Conservation (phyloP, 306 rosid genomes). For the Hippophae rhamnoides region DNA sequence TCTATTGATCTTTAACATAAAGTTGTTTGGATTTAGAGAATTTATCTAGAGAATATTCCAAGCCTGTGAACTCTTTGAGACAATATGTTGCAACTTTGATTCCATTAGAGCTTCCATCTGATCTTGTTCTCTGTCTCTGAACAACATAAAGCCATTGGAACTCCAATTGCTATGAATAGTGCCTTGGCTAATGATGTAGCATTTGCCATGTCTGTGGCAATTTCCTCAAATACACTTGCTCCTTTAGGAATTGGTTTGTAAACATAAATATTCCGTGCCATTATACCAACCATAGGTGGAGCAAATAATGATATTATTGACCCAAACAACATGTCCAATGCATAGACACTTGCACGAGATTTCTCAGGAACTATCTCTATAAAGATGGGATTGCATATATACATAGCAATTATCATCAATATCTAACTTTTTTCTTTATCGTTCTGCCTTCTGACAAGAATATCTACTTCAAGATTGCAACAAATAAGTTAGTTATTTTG, state of each 20-base stretch:
- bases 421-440: neutral
- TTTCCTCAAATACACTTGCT: conserved; percentile 35
- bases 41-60: conserved; percentile 10
- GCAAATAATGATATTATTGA: conserved; percentile 80
- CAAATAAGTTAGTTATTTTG: neutral
- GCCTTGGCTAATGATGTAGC: conserved; percentile 51
- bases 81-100: conserved; percentile 41
- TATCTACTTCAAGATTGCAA: neutral
- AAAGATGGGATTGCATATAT: conserved; percentile 64
- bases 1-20: conserved; percentile 17
- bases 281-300: conserved; percentile 76
- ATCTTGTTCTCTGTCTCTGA: conserved; percentile 47
- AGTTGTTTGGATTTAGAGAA: conserved; percentile 29
- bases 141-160: conserved; percentile 55
- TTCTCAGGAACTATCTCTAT: conserved; percentile 97
- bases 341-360: conserved; percentile 78
- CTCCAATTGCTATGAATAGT: conserved; percentile 36
- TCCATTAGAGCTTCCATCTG: conserved; percentile 46
- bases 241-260: conserved; percentile 56
- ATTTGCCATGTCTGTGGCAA: conserved; percentile 37
- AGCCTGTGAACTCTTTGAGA: conserved; percentile 18
- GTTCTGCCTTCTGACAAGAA: neutral
- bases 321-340: conserved; percentile 78
- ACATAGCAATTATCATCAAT: neutral
- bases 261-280: conserved; percentile 79